Conservation (phyloP, 2,329 filamentous ascomycete genomes). For the Tolypocladium tundrense region DNA sequence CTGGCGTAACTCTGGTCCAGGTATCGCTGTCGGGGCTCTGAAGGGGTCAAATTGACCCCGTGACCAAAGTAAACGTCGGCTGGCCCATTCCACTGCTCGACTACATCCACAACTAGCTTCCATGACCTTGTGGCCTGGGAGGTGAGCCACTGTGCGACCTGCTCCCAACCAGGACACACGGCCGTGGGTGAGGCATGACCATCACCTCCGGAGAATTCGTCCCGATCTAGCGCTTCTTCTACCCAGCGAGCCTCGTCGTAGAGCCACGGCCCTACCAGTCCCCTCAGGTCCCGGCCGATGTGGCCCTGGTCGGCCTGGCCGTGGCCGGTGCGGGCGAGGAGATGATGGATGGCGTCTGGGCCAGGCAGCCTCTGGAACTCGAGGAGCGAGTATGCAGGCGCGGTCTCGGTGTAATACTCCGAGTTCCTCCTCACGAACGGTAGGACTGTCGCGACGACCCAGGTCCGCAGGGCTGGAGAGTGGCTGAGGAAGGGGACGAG, state of each 20-base stretch:
- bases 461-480: conserved; percentile 50
- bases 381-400: conserved; percentile 41
- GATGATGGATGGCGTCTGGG: conserved; percentile 44
- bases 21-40: conserved; percentile 48
- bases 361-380: conserved; percentile 55
- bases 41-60: conserved; percentile 44
- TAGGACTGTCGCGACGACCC: conserved; percentile 59
- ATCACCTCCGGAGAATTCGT: conserved; percentile 3
- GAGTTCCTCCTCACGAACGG: conserved; percentile 59
- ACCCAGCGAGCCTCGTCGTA: conserved; percentile 52
- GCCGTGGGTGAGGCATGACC: conserved; percentile 17
- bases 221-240: not conserved
- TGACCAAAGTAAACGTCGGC: conserved; percentile 58
- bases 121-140: conserved; percentile 50
- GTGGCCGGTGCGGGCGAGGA: conserved; percentile 47
- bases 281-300: conserved; percentile 55
- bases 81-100: conserved; percentile 66
- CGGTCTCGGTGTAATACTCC: conserved; percentile 53
- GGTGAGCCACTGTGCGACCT: conserved; percentile 57
- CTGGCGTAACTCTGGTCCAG: conserved; percentile 57
- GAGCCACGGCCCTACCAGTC: conserved; percentile 64
- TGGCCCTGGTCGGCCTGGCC: conserved; percentile 26
- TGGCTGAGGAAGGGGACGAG: conserved; percentile 57
- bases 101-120: conserved; percentile 47
- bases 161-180: conserved; percentile 55